phyloP scores from a whole-genome alignment of 2,329 filamentous ascomycete genomes.

The Fusarium marasasianum region DNA sequence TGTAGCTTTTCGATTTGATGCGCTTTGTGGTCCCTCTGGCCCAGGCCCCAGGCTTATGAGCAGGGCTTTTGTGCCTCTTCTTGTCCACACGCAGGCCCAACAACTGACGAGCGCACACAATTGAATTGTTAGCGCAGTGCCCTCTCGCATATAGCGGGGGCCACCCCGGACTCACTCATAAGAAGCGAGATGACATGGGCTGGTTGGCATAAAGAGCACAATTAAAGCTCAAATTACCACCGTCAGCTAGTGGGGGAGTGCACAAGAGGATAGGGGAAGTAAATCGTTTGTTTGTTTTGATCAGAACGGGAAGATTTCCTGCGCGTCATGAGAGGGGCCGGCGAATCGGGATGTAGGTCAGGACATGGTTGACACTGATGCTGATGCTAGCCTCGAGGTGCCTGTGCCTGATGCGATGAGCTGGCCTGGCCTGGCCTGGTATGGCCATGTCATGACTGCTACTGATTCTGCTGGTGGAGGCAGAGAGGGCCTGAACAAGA shows the following conservation, averaged over 20 bases:
- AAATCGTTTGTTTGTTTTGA: slow-evolving; percentile 46
- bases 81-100: slow-evolving; percentile 11
- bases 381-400: slow-evolving; percentile 9
- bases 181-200: slow-evolving; percentile 47
- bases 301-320: slow-evolving; percentile 37
- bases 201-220: slow-evolving; percentile 43
- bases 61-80: slow-evolving; percentile 24
- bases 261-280: slow-evolving; percentile 31
- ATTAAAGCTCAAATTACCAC: slow-evolving; percentile 44
- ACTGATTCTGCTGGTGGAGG: slow-evolving; percentile 2
- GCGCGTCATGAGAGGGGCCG: slow-evolving; percentile 39
- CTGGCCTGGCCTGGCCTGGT: slow-evolving; percentile 24
- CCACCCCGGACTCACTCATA: slow-evolving; percentile 42
- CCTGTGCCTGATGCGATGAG: slow-evolving; percentile 26
- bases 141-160: slow-evolving; percentile 34
- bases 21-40: slow-evolving; percentile 8
- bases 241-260: slow-evolving; percentile 40
- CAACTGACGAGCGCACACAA: slow-evolving; percentile 20
- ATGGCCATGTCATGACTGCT: neutral
- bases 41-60: neutral
- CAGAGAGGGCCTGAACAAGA: slow-evolving; percentile 6
- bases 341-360: slow-evolving; percentile 32
- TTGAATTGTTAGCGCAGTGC: slow-evolving; percentile 20
- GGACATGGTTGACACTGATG: slow-evolving; percentile 22
- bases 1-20: slow-evolving; percentile 36